Percentiles rank a stretch among this genome's conserved stretches.
Evolutionary conservation across 2,329 filamentous ascomycete genomes (phyloP).

Genomic region (Plectosphaerella sp.): DNA sequence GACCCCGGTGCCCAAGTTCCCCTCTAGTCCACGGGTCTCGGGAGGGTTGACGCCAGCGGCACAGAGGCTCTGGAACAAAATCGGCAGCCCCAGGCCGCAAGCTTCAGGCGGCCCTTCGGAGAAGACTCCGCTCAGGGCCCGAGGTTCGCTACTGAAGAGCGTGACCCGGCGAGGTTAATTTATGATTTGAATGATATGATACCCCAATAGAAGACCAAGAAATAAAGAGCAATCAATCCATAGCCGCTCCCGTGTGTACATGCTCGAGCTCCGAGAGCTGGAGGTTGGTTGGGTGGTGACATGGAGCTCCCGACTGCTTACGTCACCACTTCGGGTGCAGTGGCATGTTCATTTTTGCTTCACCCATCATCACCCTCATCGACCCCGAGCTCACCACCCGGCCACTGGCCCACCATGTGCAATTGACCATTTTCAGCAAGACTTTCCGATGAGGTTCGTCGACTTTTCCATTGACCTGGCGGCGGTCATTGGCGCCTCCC

Average conservation of each 20-base stretch:
- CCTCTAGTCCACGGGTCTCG: conserved; percentile 57
- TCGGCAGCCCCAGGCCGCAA: conserved; percentile 39
- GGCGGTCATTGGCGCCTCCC: conserved; percentile 65
- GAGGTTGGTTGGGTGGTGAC: no score
- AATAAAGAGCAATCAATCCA: no score
- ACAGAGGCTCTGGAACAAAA: conserved; percentile 60
- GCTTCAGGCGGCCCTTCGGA: conserved; percentile 27
- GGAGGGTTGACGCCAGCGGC: conserved; percentile 69
- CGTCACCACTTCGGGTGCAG: neutral
- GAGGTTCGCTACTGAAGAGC: conserved; percentile 32
- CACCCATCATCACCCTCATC: neutral
- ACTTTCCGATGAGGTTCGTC: conserved; percentile 50
- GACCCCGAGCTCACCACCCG: neutral
- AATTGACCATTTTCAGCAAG: neutral
- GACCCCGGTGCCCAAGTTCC: conserved; percentile 65
- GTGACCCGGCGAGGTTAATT: conserved; percentile 17
- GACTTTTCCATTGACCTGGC: conserved; percentile 66
- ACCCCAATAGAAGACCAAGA: neutral
- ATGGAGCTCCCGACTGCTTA: neutral
- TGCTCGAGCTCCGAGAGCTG: no score
- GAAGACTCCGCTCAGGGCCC: conserved; percentile 30
- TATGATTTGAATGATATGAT: conserved; percentile 1
- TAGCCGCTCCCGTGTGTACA: no score
- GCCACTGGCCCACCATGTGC: neutral
- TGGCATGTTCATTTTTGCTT: conserved; percentile 7